phyloP scores from a whole-genome alignment of 2,329 filamentous ascomycete genomes.

The Hysterium pulicare region DNA sequence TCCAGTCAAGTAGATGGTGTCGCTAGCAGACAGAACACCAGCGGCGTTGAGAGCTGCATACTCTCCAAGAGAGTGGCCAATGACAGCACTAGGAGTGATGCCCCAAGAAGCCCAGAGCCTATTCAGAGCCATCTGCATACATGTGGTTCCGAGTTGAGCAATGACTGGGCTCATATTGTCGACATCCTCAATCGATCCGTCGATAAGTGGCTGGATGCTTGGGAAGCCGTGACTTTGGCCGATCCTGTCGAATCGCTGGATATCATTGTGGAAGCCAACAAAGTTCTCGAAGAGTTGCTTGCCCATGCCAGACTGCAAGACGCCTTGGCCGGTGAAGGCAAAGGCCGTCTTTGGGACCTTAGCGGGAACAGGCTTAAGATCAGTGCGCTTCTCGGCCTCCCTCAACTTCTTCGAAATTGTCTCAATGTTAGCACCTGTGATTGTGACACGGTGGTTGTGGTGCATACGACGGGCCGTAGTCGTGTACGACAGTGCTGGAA shows the following conservation, averaged over 20 bases:
- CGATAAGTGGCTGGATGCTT: slow-evolving; percentile 17
- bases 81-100: slow-evolving; percentile 11
- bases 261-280: slow-evolving; percentile 19
- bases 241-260: slow-evolving; percentile 22
- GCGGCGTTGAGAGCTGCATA: slow-evolving; percentile 37
- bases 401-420: not conserved
- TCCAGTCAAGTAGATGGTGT: slow-evolving; percentile 36
- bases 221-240: slow-evolving; percentile 28
- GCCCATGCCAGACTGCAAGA: slow-evolving; percentile 5
- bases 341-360: slow-evolving; percentile 22
- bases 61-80: slow-evolving; percentile 37
- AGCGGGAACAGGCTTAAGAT: slow-evolving; percentile 4
- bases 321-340: slow-evolving; percentile 40
- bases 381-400: not conserved
- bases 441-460: slow-evolving; percentile 8
- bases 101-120: slow-evolving; percentile 13
- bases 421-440: not conserved
- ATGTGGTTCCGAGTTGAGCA: slow-evolving; percentile 40
- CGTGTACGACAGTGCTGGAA: slow-evolving; percentile 5
- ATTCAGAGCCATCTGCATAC: slow-evolving; percentile 37
- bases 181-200: slow-evolving; percentile 5
- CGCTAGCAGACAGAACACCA: slow-evolving; percentile 31
- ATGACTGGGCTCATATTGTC: slow-evolving; percentile 5
- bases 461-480: slow-evolving; percentile 10
- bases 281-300: slow-evolving; percentile 7